A percentile compares a stretch with the other conserved stretches of the same genome.
Conservation (phyloP, 129 eudicot genomes). For the Lonicera japonica region DNA sequence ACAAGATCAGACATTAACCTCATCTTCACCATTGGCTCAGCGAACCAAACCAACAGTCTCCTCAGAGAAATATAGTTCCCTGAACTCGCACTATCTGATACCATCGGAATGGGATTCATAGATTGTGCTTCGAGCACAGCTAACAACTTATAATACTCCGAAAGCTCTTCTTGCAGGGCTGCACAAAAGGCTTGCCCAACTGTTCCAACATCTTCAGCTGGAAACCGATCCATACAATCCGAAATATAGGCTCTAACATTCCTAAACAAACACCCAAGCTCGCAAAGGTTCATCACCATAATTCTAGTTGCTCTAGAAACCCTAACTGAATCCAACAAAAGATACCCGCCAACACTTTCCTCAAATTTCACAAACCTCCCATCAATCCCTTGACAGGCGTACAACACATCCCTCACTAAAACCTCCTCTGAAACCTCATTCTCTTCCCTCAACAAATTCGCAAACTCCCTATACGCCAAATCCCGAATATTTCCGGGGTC, state of each 20-base stretch:
- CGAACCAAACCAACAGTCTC: conserved; percentile 91
- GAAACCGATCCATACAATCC: conserved; percentile 61
- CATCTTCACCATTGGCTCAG: conserved; percentile 94
- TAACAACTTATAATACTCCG: conserved; percentile 79
- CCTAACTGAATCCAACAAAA: conserved; percentile 44
- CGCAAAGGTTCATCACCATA: conserved; percentile 71
- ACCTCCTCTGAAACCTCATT: conserved; percentile 82
- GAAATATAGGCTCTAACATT: conserved; percentile 78
- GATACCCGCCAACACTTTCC: conserved; percentile 54
- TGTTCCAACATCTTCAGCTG: conserved; percentile 84
- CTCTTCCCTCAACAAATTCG: conserved; percentile 58
- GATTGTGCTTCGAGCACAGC: conserved; percentile 89
- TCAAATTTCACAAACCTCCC: conserved; percentile 78
- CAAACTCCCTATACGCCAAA: conserved; percentile 72
- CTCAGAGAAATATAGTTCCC: conserved; percentile 84
- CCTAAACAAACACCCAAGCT: conserved; percentile 90
- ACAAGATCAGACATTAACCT: conserved; percentile 92
- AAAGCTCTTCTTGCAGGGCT: conserved; percentile 89
- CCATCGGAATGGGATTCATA: conserved; percentile 81
- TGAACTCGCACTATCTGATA: conserved; percentile 53
- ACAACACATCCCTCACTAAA: conserved; percentile 89
- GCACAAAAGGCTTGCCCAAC: conserved; percentile 98
- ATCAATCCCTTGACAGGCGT: conserved; percentile 95
- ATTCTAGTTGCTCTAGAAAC: conserved; percentile 61
- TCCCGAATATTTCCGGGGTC: conserved; percentile 74